Base-by-base conservation (phyloP, 768 basidiomycete genomes). In the Mycena sanguinolenta region DNA sequence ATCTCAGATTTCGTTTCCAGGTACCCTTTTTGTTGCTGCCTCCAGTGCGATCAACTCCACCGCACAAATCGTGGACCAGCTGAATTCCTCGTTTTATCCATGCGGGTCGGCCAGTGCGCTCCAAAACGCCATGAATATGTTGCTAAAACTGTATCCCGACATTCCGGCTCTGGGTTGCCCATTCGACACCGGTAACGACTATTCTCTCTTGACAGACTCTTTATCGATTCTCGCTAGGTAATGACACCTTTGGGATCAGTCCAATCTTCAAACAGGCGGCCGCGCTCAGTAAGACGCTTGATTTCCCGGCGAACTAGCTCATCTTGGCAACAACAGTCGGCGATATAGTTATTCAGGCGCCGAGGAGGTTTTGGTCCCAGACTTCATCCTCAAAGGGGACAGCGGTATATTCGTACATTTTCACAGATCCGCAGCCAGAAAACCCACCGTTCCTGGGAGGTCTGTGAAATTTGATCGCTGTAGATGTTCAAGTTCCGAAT, bases 141-240 rank as follows among this genome's bases (percentile, higher is more conserved):
- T 79, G 9, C n/a, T 78, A 2, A 58, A 75, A 8, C 69, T 78
- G 6, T 82, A 82, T 69, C 80, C 80, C 5, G 49, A 79, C 25
- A 57, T 75, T 19, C 77, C 81, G 2, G 69, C 77, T 3, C 58
- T 70, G 59, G 82, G 82, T 10, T 77, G 77, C 4, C 82, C 82
- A 0, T 82, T 74, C 62, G 62, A 67, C 8, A 82, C 81, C 2
- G 80, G 81, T 19, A 73, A 77, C 53, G 50, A n/a, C n/a, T n/a
- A n/a, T n/a, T n/a, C n/a, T n/a, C n/a, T n/a, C n/a, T n/a, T n/a
- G n/a, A n/a, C n/a, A n/a, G n/a, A n/a, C n/a, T n/a, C n/a, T n/a
- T n/a, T n/a, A n/a, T n/a, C n/a, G n/a, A n/a, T n/a, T n/a, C n/a
- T n/a, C n/a, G n/a, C n/a, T n/a, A n/a, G 80, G 81, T 19, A 73